Evolutionary conservation across 768 basidiomycete species (phyloP).

Genomic region (Rhizopogon sp.): DNA sequence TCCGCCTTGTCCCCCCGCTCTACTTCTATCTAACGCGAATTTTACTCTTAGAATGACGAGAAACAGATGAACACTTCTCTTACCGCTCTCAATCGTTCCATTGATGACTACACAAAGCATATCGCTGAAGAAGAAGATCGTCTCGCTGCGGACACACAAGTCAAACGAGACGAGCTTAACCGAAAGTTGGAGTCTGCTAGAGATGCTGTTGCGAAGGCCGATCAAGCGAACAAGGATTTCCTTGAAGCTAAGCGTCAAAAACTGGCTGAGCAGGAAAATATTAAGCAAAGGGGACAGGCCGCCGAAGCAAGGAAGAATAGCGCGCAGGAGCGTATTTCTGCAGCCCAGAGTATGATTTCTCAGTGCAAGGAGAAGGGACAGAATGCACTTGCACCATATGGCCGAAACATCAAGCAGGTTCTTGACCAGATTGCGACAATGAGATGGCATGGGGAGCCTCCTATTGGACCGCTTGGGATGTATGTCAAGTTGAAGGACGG

Average conservation of each 20-base stretch:
- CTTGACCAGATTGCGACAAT: conserved; percentile 44
- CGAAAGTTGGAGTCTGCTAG: conserved; percentile 45
- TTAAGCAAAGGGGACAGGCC: conserved; percentile 31
- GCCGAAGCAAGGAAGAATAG: conserved; percentile 28
- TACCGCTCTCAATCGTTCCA: conserved; percentile 25
- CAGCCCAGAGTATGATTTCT: conserved; percentile 45
- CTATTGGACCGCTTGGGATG: conserved; percentile 77
- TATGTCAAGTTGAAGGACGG: conserved; percentile 71
- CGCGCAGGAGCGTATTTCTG: conserved; percentile 37
- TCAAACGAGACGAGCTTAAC: conserved; percentile 55
- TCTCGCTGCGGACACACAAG: conserved; percentile 53
- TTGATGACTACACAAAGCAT: conserved; percentile 34
- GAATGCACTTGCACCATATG: conserved; percentile 59
- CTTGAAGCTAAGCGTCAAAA: conserved; percentile 29
- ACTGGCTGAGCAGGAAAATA: conserved; percentile 21
- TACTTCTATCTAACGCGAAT: conserved; percentile 2
- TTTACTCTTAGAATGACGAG: conserved; percentile 39
- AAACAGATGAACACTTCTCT: conserved; percentile 43
- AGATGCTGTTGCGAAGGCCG: conserved; percentile 32
- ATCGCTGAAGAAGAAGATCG: conserved; percentile 51
- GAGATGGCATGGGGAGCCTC: conserved; percentile 60
- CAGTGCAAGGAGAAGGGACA: conserved; percentile 46
- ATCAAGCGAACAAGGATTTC: conserved; percentile 28
- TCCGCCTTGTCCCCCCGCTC: conserved; percentile 9
- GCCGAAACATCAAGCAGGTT: conserved; percentile 53